These are phyloP conservation scores for Acanthamoeba triangularis DNA, from an alignment of 208 protist species.

Conservation along the genomic window DNA sequence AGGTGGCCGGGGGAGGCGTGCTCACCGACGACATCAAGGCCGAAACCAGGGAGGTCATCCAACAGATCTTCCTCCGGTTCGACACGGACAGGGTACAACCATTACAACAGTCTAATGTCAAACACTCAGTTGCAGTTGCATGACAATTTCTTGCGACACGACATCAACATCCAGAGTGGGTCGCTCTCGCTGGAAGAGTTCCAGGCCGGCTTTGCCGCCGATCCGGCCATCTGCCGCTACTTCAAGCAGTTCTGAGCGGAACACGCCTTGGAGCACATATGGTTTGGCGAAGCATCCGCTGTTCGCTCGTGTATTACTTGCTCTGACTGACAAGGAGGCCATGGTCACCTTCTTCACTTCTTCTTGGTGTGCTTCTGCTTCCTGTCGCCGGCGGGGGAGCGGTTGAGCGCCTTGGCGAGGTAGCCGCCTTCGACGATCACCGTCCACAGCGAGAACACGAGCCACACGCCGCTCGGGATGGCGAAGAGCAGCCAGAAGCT, in stretches of 20 bases:
- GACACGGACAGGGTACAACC: background rate
- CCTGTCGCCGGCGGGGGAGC: background rate
- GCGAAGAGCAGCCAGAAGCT: conserved; percentile 48
- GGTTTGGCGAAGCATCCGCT: too few species aligned
- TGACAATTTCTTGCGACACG: too few species aligned
- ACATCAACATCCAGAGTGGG: background rate
- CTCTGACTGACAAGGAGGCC: too few species aligned
- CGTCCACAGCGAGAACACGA: conserved; percentile 25
- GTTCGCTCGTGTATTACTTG: background rate
- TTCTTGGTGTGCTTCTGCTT: background rate
- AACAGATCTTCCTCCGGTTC: background rate
- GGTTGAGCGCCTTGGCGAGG: background rate
- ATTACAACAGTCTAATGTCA: too few species aligned
- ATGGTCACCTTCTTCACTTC: too few species aligned
- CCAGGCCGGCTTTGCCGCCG: background rate
- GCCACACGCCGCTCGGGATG: conserved; percentile 54
- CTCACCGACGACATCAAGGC: background rate
- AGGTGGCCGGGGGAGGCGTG: background rate
- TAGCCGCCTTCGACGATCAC: background rate
- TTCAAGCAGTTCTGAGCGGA: background rate
- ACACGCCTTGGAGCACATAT: too few species aligned
- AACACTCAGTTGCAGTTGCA: too few species aligned
- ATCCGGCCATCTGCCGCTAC: background rate
- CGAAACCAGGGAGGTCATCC: background rate
- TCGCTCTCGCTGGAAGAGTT: background rate